A percentile compares a stretch with the other conserved stretches of the same genome.
phyloP scores from a whole-genome alignment of 495 filamentous ascomycete genomes.

The Tuber melanosporum region DNA sequence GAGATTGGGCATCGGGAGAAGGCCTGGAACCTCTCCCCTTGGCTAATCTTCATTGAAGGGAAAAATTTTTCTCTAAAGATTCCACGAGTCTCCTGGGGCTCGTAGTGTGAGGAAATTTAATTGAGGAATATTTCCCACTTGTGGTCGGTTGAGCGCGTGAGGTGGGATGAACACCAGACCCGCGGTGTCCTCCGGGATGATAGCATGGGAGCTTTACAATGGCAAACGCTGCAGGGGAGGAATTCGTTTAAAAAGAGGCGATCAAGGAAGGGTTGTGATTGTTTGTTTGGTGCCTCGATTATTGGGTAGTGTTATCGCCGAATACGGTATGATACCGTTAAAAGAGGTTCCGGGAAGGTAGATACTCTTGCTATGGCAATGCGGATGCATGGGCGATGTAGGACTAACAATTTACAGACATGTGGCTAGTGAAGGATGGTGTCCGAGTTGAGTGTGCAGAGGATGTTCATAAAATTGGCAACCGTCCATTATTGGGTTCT shows the following conservation, averaged over 20 bases:
- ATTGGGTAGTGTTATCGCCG: not conserved
- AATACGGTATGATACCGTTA: too few relatives aligned
- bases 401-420: constrained; percentile 40
- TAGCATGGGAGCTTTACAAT: constrained; percentile 14
- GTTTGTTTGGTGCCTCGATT: not conserved
- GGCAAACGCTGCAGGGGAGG: constrained; percentile 6
- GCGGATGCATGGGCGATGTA: not conserved
- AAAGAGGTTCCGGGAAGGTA: constrained; percentile 49
- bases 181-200: constrained; percentile 17
- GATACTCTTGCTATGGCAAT: not conserved
- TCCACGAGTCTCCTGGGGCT: not conserved
- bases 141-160: not conserved
- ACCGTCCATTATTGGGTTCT: constrained; percentile 40
- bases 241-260: not conserved
- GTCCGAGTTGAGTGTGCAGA: constrained; percentile 52
- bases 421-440: constrained; percentile 50
- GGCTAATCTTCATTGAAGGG: not conserved
- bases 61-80: not conserved
- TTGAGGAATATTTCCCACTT: not conserved
- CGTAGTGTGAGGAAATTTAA: not conserved
- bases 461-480: constrained; percentile 48
- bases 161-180: not conserved
- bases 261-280: not conserved
- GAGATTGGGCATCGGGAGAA: not conserved
- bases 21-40: not conserved